Evolutionary conservation across 2,329 filamentous ascomycete genomes (phyloP), one percentile per base, ranked within the genome.

Genomic region (Pseudogymnoascus pannorum): DNA sequence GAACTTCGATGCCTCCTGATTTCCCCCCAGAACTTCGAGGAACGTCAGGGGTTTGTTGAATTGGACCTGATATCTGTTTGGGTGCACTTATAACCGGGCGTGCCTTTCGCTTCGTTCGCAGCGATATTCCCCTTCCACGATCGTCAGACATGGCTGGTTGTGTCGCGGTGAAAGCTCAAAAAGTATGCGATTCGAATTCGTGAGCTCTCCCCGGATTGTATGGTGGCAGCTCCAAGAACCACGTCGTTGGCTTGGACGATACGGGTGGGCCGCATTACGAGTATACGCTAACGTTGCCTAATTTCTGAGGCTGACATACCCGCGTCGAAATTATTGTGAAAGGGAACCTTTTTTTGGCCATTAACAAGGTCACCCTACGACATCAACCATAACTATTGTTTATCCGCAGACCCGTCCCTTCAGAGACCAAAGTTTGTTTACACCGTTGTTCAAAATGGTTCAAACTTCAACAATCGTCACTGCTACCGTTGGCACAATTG

Each of bases 51-150:
- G 82, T 76, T 66, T 83, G 81, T 12, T 77, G 75, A 64, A 87
- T 81, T 18, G 84, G 85, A 31, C 75, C 79, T 3, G 84, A 87
- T 66, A 87, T 87, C 71, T 87, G 83, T 65, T 79, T 78, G 26
- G 84, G 83, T 5, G 84, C 81, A 71, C 83, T 86, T 70, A 87
- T 87, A 61, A 76, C 76, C 16, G 83, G 83, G n/a, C 84, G 81
- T 51, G 74, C 77, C 70, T 85, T 86, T 68, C 84, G 77, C 73
- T 86, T 87, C 61, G 76, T 86, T 38, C 85, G 79, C 61, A 88
- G 79, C 62, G 85, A 87, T 67, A 85, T 82, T 16, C 71, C 72
- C 73, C 82, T 84, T 72, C 78, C 80, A 66, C 79, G 78, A 67
- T 85, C 82, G 67, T 87, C 83, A 12, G 83, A 85, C 84, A 87